Evolutionary conservation across 2,329 filamentous ascomycete species (phyloP), one percentile per base, ranked within the genome.

Genomic region (Thyridium curvatum): DNA sequence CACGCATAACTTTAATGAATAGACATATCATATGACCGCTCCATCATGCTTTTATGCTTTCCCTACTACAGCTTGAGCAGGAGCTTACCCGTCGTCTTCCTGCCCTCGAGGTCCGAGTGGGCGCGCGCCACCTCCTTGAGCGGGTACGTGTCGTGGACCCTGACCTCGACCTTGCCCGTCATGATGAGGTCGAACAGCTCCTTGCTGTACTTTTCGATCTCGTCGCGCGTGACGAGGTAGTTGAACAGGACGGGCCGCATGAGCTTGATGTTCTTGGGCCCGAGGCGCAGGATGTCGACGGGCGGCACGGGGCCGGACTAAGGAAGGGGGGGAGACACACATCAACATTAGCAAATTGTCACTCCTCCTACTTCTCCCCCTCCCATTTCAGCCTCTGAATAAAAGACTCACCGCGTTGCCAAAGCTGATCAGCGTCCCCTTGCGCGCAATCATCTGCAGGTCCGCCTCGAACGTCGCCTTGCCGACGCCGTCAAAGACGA

Each of bases 401-500:
- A 37, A 31, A 15, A 18, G 9, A 61, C 79, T 76, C 58, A 73
- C 70, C 8, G 86, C 84, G 62, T 94, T 94, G 3, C 88, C 88
- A 62, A 90, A 94, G 35, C 78, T 82, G 18, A 88, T 72, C 52
- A 94, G 63, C 2, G 72, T 83, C 5, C 88, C 90, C 67, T 94
- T 94, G 46, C 81, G 61, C 49, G 82, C 84, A 39, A 91, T 71
- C 50, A 79, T 75, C 47, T 89, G 78, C 46, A 95, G 58, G 52
- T 82, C 84, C 15, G 77, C 71, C 49, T 95, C 86, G 64, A 93
- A 94, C 0, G 90, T 95, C 35, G 74, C 72, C 65, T 87, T 87
- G 12, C 89, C 90, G 3, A 95, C 86, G 6, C 86, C 85, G 56
- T 95, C 89, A 56, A 88, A 94, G 18, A 94, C 83, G 9, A 82